Conservation (phyloP, 1,284 basidiomycete species). For the Moesziomyces parantarcticus region DNA sequence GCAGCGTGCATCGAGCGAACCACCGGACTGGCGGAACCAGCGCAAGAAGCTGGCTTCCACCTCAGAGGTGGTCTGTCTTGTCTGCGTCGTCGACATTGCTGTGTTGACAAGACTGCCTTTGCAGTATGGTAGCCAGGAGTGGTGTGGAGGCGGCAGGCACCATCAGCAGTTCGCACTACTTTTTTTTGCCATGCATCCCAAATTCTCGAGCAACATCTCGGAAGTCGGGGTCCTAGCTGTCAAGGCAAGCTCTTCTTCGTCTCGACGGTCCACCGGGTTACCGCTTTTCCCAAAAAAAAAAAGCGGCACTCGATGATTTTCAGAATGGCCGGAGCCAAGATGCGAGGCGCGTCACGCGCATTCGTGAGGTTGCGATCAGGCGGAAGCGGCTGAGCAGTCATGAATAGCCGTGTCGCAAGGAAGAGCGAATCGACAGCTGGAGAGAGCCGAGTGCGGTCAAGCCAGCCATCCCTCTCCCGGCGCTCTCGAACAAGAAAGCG, state of each 20-base stretch:
- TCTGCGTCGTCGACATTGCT: constrained; percentile 6
- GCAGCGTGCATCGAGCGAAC: constrained; percentile 68
- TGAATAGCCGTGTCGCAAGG: not conserved
- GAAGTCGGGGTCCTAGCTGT: constrained; percentile 8
- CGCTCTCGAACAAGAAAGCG: not conserved
- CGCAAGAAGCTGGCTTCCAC: constrained; percentile 62
- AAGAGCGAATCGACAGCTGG: no score
- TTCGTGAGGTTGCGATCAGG: not conserved
- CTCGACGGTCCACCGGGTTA: not conserved
- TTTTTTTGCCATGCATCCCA: constrained; percentile 18
- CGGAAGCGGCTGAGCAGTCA: not conserved
- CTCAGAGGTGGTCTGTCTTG: constrained; percentile 35
- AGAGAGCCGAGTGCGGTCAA: constrained; percentile 3
- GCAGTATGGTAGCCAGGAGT: not conserved
- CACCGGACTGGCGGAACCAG: constrained; percentile 68
- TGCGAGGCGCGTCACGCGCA: constrained; percentile 9
- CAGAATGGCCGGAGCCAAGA: not conserved
- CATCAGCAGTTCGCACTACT: constrained; percentile 14
- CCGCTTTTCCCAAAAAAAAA: constrained; percentile 4
- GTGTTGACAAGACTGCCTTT: not conserved
- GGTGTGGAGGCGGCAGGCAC: not conserved
- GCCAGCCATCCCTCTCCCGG: not conserved
- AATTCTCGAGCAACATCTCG: constrained; percentile 7
- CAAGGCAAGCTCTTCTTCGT: not conserved
- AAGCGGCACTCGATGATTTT: not conserved